Evolutionary conservation across 2,329 filamentous ascomycete genomes (phyloP), one percentile per base, ranked within the genome.

Genomic region (Fusarium tjaetaba): DNA sequence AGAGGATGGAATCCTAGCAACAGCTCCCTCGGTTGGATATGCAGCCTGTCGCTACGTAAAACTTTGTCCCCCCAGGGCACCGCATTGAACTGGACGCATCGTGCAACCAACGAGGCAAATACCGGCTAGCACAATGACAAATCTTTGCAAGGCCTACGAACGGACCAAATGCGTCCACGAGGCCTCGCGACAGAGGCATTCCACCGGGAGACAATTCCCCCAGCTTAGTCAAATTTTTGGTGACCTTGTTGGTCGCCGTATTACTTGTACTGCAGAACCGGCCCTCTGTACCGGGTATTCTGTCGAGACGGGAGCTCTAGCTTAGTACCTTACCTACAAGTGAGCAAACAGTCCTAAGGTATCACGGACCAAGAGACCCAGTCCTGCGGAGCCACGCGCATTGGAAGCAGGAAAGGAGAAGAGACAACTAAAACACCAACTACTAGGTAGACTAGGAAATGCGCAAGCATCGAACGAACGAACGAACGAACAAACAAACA

Each of bases 81-180:
- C 18, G 11, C 32, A 22, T 16, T 26, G 49, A 20, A 38, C 18
- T 38, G 49, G 24, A 38, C 11, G 24, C 16, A 24, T 51, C 4
- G 32, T 53, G 43, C 43, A 28, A 70, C 58, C 52, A 69, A 48
- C 42, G 32, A 51, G 28, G 52, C 49, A 39, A 61, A 61, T 48
- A 61, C 41, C 41, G 53, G 41, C 42, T 52, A 46, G 30, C 36
- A 48, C 18, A 38, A 57, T 66, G 70, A 59, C 65, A 61, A 72
- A 73, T 70, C 9, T 26, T 49, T 56, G 36, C 48, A 24, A 20
- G 30, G 51, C 39, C 32, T 28, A 34, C 46, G 39, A 56, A 39
- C 38, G 41, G 58, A 51, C 49, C 48, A 42, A 45, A 61, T 42
- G 49, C 30, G 58, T 56, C 58, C 34, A 49, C 32, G 24, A 36